Conservation (phyloP, 2,329 filamentous ascomycete genomes). For the Falciphora oryzae region DNA sequence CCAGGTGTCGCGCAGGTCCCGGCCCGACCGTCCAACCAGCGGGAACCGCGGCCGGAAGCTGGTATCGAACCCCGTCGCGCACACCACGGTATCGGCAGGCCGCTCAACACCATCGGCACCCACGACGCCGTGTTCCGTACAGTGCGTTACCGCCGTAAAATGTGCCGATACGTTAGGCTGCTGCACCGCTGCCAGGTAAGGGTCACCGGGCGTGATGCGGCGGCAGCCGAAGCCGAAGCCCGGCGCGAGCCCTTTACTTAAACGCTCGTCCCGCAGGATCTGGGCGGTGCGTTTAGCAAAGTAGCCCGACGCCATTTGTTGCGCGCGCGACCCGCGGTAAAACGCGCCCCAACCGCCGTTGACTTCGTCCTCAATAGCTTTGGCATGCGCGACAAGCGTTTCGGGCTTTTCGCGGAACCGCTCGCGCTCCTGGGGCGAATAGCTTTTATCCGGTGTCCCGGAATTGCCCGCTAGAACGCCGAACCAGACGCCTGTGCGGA, state of each 20-base stretch:
- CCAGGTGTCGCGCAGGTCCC: slow-evolving; percentile 11
- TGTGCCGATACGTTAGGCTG: slow-evolving; percentile 39
- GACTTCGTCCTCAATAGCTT: slow-evolving; percentile 14
- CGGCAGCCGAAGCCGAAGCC: too few relatives aligned
- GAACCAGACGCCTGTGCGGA: slow-evolving; percentile 18
- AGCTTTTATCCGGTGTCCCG: slow-evolving; percentile 15
- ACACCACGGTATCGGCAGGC: slow-evolving; percentile 23
- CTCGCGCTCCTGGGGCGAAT: slow-evolving; percentile 13
- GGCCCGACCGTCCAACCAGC: slow-evolving; percentile 13
- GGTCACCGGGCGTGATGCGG: slow-evolving; percentile 35
- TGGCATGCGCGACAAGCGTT: slow-evolving; percentile 13
- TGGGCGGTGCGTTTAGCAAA: too few relatives aligned
- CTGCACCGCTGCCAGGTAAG: slow-evolving; percentile 36
- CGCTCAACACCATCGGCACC: slow-evolving; percentile 23
- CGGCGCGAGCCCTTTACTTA: too few relatives aligned
- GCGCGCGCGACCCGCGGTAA: too few relatives aligned
- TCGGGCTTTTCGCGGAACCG: slow-evolving; percentile 15
- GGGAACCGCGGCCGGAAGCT: slow-evolving; percentile 28
- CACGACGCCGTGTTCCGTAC: slow-evolving; percentile 27
- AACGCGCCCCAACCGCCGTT: slow-evolving; percentile 14
- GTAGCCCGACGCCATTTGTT: too few relatives aligned
- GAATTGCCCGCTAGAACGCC: slow-evolving; percentile 13
- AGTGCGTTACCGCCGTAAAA: slow-evolving; percentile 29
- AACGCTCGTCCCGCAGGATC: too few relatives aligned
- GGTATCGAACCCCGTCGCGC: slow-evolving; percentile 33